These are phyloP conservation scores for Asterochloris sp. DNA, from an alignment of 139 green algal genomes.

Conservation along the genomic window DNA sequence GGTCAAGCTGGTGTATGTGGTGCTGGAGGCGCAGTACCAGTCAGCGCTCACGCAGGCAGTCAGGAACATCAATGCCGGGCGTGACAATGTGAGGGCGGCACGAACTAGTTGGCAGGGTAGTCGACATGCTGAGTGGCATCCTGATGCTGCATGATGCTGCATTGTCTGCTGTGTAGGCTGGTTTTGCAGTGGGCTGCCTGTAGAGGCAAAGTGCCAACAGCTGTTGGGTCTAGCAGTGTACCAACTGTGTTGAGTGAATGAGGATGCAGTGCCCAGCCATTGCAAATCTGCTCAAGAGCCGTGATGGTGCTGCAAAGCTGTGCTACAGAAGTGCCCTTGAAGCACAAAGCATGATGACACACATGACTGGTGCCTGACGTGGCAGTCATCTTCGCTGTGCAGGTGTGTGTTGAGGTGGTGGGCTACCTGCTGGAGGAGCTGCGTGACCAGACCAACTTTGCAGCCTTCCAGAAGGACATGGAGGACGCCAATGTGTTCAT, in stretches of 20 bases:
- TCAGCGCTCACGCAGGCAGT: slow-evolving; percentile 79
- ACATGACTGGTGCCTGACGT: not conserved
- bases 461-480: slow-evolving; percentile 87
- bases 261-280: too few species aligned
- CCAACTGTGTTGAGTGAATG: too few species aligned
- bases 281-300: too few species aligned
- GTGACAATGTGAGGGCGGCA: slow-evolving; percentile 2
- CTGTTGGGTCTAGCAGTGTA: too few species aligned
- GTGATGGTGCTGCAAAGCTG: not conserved
- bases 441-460: slow-evolving; percentile 84
- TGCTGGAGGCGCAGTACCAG: slow-evolving; percentile 99
- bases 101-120: too few species aligned
- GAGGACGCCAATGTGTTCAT: slow-evolving; percentile 97
- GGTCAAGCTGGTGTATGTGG: slow-evolving; percentile 96
- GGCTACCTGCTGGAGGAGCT: slow-evolving; percentile 99
- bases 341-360: not conserved
- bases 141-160: not conserved
- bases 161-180: not conserved
- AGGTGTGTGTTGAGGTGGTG: slow-evolving; percentile 87
- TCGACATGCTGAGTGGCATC: not conserved
- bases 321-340: too few species aligned
- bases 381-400: not conserved
- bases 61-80: slow-evolving; percentile 86
- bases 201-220: too few species aligned
- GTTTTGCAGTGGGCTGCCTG: too few species aligned